A percentile compares a stretch with the other conserved stretches of the same genome.
phyloP scores from a whole-genome alignment of 805 yeast species.

The Metschnikowia henanensis region DNA sequence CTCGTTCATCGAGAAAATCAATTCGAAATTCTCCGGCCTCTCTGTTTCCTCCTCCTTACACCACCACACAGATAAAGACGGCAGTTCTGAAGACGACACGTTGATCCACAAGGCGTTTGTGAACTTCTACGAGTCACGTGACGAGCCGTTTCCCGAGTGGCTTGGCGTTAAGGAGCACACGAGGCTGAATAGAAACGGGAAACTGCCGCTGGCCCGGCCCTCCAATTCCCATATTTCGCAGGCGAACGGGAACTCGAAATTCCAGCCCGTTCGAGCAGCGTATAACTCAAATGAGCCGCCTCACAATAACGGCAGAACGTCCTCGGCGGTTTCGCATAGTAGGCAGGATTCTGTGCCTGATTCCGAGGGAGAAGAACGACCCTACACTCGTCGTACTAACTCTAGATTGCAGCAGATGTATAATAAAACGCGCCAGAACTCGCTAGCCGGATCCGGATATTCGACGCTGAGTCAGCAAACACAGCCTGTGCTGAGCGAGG shows the following conservation, averaged over 20 bases:
- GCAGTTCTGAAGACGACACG: constrained; percentile 37
- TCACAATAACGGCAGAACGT: neutral
- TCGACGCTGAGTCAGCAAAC: constrained; percentile 16
- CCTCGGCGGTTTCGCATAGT: neutral
- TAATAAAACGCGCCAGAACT: constrained; percentile 39
- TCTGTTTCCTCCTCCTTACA: constrained; percentile 26
- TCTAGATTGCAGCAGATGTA: constrained; percentile 41
- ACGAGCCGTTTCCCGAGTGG: constrained; percentile 45
- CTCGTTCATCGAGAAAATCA: constrained; percentile 37
- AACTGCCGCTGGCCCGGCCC: neutral
- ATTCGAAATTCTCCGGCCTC: constrained; percentile 37
- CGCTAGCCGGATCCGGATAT: constrained; percentile 34
- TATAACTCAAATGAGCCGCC: constrained; percentile 16
- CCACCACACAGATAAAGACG: constrained; percentile 36
- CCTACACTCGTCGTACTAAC: constrained; percentile 33
- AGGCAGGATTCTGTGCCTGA: constrained; percentile 6
- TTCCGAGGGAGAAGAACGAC: constrained; percentile 12
- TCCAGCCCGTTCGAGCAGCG: constrained; percentile 28
- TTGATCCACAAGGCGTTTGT: constrained; percentile 45
- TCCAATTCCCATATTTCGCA: constrained; percentile 1
- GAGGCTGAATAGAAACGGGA: neutral
- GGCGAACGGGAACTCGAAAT: constrained; percentile 17
- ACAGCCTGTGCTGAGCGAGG: constrained; percentile 21
- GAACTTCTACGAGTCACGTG: constrained; percentile 32
- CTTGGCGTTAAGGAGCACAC: constrained; percentile 28